Base-by-base conservation (phyloP, 1,139 yeast genomes). In the Diutina mesorugosa region DNA sequence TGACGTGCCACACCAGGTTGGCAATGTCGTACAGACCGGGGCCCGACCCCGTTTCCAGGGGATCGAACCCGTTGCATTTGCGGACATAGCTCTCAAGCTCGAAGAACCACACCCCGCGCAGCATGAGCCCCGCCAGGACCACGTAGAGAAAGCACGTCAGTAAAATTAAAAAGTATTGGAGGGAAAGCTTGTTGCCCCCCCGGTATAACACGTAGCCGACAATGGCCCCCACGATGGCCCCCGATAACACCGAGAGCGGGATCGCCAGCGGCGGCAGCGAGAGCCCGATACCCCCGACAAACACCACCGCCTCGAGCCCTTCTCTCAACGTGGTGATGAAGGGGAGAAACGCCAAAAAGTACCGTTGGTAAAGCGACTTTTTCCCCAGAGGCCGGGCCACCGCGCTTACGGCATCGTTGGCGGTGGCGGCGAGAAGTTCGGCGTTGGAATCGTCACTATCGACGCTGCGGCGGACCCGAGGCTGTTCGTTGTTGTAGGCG, bases 241-340 rank as follows among this genome's bases (percentile, higher is more conserved):
- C 64, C 4, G 55, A 56, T 10, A 58, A 26, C 12, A 60, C 60
- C 4, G 63, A 62, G 53, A 62, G 58, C 9, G 63, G 63, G 48
- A 62, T 55, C 29, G 63, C 58, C 12, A 56, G 52, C 10, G 56
- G 55, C 1, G 63, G 63, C 60, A 58, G 64, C 35, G 61, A 58
- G 59, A 61, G 57, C 2, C 80, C 80, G 55, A 76, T 75, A 0
- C 80, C 80, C 5, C 79, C 79, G 47, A 76, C 67, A 58, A 76
- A 74, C 0, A 76, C 79, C 55, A 76, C 73, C 1, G 79, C 79
- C 60, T 76, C 80, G 69, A 76, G 67, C 0, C 80, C 80, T 62
- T 76, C 80, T 59, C 80, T 69, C 45, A 76, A 64, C 1, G 79
- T 74, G 12, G 80, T 76, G 14, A 76, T 68, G 59, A 76, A 74